Percentiles rank a stretch among this genome's conserved stretches.
Conservation (phyloP, 2,329 filamentous ascomycete species). For the Venturia nashicola region DNA sequence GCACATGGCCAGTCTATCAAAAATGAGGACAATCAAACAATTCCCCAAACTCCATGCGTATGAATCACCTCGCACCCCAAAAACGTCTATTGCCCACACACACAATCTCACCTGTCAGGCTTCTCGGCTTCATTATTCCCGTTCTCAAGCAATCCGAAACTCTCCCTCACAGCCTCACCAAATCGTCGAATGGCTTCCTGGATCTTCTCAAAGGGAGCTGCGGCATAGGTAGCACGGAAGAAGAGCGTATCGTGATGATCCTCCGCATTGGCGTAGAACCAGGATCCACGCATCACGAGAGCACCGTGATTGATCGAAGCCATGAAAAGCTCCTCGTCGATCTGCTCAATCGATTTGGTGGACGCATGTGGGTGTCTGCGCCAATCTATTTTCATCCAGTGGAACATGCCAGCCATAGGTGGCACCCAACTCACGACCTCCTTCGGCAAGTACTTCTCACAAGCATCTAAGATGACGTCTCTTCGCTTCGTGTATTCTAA, state of each 20-base stretch:
- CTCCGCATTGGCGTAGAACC: slow-evolving; percentile 71
- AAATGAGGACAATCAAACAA: background rate
- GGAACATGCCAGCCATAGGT: slow-evolving; percentile 87
- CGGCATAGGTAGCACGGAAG: slow-evolving; percentile 83
- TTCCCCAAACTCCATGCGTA: background rate
- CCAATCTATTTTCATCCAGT: slow-evolving; percentile 63
- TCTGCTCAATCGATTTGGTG: slow-evolving; percentile 39
- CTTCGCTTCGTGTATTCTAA: slow-evolving; percentile 70
- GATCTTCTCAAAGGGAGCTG: slow-evolving; percentile 47
- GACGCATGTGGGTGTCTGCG: slow-evolving; percentile 49
- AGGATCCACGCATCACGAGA: slow-evolving; percentile 72
- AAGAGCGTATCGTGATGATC: slow-evolving; percentile 53
- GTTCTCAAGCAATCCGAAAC: slow-evolving; percentile 36
- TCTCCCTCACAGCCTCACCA: slow-evolving; percentile 56
- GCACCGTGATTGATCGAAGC: slow-evolving; percentile 64
- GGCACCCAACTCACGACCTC: slow-evolving; percentile 69
- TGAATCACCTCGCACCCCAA: background rate
- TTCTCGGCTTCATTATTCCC: background rate
- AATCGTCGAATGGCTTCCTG: slow-evolving; percentile 47
- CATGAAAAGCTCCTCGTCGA: slow-evolving; percentile 83
- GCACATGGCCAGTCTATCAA: background rate
- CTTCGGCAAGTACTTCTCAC: slow-evolving; percentile 61
- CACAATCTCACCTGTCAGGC: background rate
- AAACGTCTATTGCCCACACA: background rate
- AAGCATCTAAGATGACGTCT: slow-evolving; percentile 65